A percentile compares a stretch with the other conserved stretches of the same genome.
Conservation (phyloP, 345 rosid genomes). For the Excoecaria cochinchinensis region DNA sequence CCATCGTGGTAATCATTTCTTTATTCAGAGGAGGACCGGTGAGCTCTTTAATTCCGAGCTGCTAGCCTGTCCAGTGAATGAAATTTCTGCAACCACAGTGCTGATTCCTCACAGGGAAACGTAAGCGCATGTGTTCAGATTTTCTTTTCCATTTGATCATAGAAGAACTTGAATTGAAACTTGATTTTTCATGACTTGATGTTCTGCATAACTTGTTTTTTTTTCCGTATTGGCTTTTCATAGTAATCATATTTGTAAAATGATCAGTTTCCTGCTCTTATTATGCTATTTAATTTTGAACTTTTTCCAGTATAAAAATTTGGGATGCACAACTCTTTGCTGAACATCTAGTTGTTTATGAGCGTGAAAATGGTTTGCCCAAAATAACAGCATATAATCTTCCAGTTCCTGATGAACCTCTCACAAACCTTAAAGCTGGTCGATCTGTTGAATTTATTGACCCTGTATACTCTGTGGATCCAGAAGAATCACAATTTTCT, state of each 20-base stretch:
- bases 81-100: constrained; percentile 53
- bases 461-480: constrained; percentile 59
- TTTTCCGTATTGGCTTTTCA: background rate
- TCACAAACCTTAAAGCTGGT: constrained; percentile 58
- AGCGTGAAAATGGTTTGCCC: constrained; percentile 76
- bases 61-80: constrained; percentile 63
- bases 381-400: constrained; percentile 62
- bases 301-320: constrained; percentile 64
- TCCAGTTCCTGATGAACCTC: constrained; percentile 70
- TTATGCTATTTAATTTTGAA: background rate
- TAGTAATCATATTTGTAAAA: background rate
- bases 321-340: constrained; percentile 70
- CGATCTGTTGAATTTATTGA: constrained; percentile 66
- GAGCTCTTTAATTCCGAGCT: constrained; percentile 81
- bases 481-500: constrained; percentile 51
- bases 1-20: constrained; percentile 87
- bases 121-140: constrained; percentile 24
- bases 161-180: background rate
- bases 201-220: background rate
- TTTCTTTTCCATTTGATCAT: background rate
- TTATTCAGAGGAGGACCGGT: constrained; percentile 67
- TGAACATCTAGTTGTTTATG: constrained; percentile 72
- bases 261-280: background rate
- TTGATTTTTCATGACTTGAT: background rate
- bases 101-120: constrained; percentile 85